These are phyloP conservation scores for Mantamonas sphyraenae DNA, from an alignment of 78 protist species.

Conservation along the genomic window DNA sequence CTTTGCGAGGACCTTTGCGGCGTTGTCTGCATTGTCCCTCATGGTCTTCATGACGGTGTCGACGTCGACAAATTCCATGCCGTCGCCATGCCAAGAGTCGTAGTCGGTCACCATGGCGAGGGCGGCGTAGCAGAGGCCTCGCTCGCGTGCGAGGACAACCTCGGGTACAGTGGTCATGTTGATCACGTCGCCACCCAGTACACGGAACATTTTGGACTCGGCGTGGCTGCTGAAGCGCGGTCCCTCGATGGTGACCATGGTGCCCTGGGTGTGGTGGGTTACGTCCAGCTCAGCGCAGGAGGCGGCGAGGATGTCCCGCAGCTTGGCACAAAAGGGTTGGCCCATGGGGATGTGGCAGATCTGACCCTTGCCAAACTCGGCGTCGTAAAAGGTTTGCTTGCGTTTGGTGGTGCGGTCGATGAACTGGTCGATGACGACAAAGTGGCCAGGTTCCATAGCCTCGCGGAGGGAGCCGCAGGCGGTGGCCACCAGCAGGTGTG, in stretches of 20 bases:
- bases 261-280: slow-evolving; percentile 2
- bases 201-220: slow-evolving; percentile 22
- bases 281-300: slow-evolving; percentile 12
- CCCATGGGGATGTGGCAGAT: slow-evolving; percentile 43
- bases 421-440: slow-evolving; percentile 44
- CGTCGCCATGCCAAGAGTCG: slow-evolving; percentile 46
- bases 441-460: slow-evolving; percentile 33
- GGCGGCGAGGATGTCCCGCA: slow-evolving; percentile 3
- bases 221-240: slow-evolving; percentile 46
- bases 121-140: slow-evolving; percentile 31
- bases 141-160: slow-evolving; percentile 40
- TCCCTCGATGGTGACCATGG: slow-evolving; percentile 44
- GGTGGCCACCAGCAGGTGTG: slow-evolving; percentile 10
- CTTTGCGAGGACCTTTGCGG: slow-evolving; percentile 7
- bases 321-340: slow-evolving; percentile 25
- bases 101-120: slow-evolving; percentile 53
- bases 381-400: slow-evolving; percentile 29
- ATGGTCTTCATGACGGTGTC: slow-evolving; percentile 10
- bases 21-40: slow-evolving; percentile 22
- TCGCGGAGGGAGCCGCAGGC: slow-evolving; percentile 46
- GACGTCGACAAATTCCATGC: not conserved
- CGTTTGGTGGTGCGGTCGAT: slow-evolving; percentile 52
- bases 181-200: slow-evolving; percentile 43
- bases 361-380: not conserved
- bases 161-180: slow-evolving; percentile 52